phyloP scores from a whole-genome alignment of 768 basidiomycete species.

The Podaxis pistillaris region DNA sequence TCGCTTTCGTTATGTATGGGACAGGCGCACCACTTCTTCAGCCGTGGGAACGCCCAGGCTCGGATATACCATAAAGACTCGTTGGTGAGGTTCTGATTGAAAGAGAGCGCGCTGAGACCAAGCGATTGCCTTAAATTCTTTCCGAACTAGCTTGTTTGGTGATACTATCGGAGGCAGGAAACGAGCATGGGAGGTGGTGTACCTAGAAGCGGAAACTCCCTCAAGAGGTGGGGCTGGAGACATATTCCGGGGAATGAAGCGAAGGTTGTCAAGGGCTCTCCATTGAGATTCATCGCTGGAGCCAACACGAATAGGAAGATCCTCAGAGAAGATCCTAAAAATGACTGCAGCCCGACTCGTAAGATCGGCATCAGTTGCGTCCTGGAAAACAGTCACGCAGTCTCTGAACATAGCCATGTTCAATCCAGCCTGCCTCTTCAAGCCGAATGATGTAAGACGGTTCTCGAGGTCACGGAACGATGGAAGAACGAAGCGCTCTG shows the following conservation, averaged over 20 bases:
- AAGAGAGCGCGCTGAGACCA: slow-evolving; percentile 50
- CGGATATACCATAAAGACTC: slow-evolving; percentile 33
- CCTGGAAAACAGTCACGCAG: slow-evolving; percentile 33
- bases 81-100: slow-evolving; percentile 24
- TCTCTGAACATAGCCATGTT: slow-evolving; percentile 32
- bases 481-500: slow-evolving; percentile 30
- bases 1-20: not conserved
- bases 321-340: slow-evolving; percentile 32
- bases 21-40: slow-evolving; percentile 40
- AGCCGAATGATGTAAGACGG: slow-evolving; percentile 26
- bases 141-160: slow-evolving; percentile 36
- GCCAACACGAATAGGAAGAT: slow-evolving; percentile 29
- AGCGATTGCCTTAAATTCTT: slow-evolving; percentile 37
- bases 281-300: slow-evolving; percentile 22
- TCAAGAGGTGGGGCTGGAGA: slow-evolving; percentile 14
- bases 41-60: slow-evolving; percentile 37
- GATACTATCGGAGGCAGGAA: slow-evolving; percentile 32
- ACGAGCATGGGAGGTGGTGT: slow-evolving; percentile 21
- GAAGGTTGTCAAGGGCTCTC: slow-evolving; percentile 28
- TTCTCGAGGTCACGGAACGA: slow-evolving; percentile 29
- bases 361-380: slow-evolving; percentile 11
- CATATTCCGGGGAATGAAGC: slow-evolving; percentile 40
- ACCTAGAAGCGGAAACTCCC: slow-evolving; percentile 17
- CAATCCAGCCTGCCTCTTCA: slow-evolving; percentile 28
- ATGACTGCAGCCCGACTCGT: slow-evolving; percentile 28